phyloP scores from a whole-genome alignment of 495 filamentous ascomycete genomes.

The Xylaria acuta region DNA sequence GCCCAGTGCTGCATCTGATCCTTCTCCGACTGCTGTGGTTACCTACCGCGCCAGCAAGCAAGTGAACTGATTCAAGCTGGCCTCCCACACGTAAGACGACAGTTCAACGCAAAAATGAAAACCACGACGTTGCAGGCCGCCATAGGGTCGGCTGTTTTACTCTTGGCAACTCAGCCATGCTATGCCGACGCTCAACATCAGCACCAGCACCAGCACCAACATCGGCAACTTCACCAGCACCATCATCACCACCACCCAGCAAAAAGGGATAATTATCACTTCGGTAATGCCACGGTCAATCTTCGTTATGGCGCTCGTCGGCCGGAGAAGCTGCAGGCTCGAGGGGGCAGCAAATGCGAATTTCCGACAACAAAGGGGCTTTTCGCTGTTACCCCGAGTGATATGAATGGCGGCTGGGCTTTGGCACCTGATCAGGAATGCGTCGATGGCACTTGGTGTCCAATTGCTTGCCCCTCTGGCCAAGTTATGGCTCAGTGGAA shows the following conservation, averaged over 20 bases:
- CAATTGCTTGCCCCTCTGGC: conserved; percentile 77
- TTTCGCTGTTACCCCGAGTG: conserved; percentile 68
- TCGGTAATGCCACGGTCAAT: conserved; percentile 27
- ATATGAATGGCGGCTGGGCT: conserved; percentile 77
- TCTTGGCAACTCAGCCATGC: conserved; percentile 46
- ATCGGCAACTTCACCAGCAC: conserved; percentile 40
- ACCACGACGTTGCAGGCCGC: conserved; percentile 55
- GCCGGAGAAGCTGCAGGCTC: conserved; percentile 34
- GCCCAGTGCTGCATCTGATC: conserved; percentile 3
- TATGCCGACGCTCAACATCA: conserved; percentile 40
- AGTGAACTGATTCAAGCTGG: neutral
- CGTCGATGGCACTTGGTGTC: conserved; percentile 72
- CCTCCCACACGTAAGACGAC: neutral
- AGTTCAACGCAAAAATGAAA: conserved; percentile 50
- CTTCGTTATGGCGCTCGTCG: conserved; percentile 33
- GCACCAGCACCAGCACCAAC: conserved; percentile 47
- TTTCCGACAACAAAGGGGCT: conserved; percentile 74
- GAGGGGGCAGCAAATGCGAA: conserved; percentile 60
- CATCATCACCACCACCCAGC: conserved; percentile 28
- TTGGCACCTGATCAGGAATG: conserved; percentile 81
- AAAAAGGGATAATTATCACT: conserved; percentile 24
- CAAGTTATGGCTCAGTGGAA: conserved; percentile 85
- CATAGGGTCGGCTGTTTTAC: conserved; percentile 54
- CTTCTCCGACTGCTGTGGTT: neutral
- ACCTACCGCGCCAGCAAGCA: neutral